A percentile compares a stretch with the other conserved stretches of the same genome.
These are phyloP conservation scores for Colletotrichum echinochloae DNA, from an alignment of 2,329 filamentous ascomycete genomes.

Conservation along the genomic window DNA sequence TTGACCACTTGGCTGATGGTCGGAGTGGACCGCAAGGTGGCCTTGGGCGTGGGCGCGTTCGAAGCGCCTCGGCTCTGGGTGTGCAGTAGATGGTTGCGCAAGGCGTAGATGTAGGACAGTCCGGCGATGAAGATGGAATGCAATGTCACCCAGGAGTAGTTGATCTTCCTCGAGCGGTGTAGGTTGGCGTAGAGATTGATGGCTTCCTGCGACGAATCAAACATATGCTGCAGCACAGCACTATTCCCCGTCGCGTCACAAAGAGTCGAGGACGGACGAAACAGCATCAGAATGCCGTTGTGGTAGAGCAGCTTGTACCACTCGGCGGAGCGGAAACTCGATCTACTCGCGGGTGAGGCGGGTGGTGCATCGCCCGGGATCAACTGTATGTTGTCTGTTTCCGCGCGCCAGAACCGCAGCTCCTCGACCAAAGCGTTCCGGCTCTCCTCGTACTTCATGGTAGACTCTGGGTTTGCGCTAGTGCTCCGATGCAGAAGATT, in stretches of 20 bases:
- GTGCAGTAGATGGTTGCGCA: constrained; percentile 54
- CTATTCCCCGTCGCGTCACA: constrained; percentile 45
- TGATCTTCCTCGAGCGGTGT: constrained; percentile 58
- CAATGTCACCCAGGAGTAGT: constrained; percentile 62
- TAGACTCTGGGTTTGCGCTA: constrained; percentile 36
- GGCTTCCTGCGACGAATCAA: constrained; percentile 52
- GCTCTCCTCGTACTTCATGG: constrained; percentile 37
- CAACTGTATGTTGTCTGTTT: constrained; percentile 46
- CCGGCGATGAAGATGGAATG: constrained; percentile 62
- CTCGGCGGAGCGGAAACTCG: constrained; percentile 54
- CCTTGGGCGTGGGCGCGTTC: constrained; percentile 14
- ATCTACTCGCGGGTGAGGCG: constrained; percentile 45
- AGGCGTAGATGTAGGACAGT: constrained; percentile 56
- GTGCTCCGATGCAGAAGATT: constrained; percentile 50
- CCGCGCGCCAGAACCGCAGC: constrained; percentile 48
- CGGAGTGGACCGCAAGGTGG: constrained; percentile 49
- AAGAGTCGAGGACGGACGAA: constrained; percentile 53
- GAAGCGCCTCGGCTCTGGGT: constrained; percentile 39
- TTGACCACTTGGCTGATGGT: constrained; percentile 57
- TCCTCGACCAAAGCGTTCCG: constrained; percentile 47
- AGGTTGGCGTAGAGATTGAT: constrained; percentile 58
- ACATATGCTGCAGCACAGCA: constrained; percentile 51
- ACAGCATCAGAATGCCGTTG: constrained; percentile 57
- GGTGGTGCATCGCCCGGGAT: constrained; percentile 43
- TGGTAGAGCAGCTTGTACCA: constrained; percentile 59